These are phyloP conservation scores for Recurvomyces mirabilis DNA, from an alignment of 495 filamentous ascomycete genomes.

Conservation along the genomic window DNA sequence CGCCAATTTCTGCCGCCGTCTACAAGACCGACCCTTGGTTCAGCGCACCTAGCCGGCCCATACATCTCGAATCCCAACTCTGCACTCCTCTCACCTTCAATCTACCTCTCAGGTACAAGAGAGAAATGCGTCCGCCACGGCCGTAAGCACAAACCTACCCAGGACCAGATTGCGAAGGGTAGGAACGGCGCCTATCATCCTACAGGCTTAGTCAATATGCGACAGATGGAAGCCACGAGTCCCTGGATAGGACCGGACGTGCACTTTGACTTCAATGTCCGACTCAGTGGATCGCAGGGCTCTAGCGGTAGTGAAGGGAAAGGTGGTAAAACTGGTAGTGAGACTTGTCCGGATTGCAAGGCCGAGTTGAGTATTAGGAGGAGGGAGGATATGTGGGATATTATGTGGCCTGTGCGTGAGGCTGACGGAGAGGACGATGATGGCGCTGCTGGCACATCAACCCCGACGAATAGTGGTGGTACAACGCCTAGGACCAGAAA, in stretches of 20 bases:
- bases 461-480: no score
- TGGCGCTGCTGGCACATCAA: neutral
- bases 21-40: no score
- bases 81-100: neutral
- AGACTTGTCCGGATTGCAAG: slow-evolving; percentile 16
- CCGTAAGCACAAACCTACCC: neutral
- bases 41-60: no score
- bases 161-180: slow-evolving; percentile 3
- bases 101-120: slow-evolving; percentile 9
- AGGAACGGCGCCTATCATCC: slow-evolving; percentile 14
- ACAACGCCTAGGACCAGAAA: neutral
- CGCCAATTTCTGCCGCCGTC: no score
- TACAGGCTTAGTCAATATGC: slow-evolving; percentile 7
- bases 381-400: slow-evolving; percentile 8
- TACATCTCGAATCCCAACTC: neutral
- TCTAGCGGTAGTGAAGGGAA: no score
- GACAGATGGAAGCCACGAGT: slow-evolving; percentile 17
- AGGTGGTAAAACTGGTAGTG: no score
- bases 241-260: no score
- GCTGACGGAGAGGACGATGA: no score
- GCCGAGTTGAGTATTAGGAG: slow-evolving; percentile 17
- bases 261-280: no score
- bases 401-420: slow-evolving; percentile 6
- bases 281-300: no score
- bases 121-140: slow-evolving; percentile 17